phyloP scores from a whole-genome alignment of 768 basidiomycete species.

The Tylopilus felleus region DNA sequence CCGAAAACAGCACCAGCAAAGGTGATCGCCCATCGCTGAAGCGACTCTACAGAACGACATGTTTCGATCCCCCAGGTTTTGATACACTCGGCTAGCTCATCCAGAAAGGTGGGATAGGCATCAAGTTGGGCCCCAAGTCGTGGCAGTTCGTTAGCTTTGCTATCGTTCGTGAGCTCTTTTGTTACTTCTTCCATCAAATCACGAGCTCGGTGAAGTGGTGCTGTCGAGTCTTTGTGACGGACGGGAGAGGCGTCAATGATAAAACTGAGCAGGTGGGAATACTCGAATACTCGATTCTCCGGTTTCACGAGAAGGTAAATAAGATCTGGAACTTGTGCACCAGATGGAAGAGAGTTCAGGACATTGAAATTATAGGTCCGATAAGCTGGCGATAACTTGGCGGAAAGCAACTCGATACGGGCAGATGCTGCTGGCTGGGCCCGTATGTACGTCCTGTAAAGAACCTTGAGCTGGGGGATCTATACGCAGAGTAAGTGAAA shows the following conservation, averaged over 20 bases:
- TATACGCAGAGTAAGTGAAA: conserved; percentile 22
- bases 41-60: conserved; percentile 40
- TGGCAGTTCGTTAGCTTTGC: conserved; percentile 43
- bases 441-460: conserved; percentile 73
- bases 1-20: conserved; percentile 60
- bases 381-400: conserved; percentile 44
- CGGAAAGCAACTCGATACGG: conserved; percentile 47
- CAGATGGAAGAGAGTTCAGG: conserved; percentile 40
- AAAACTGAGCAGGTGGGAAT: conserved; percentile 71
- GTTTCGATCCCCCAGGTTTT: conserved; percentile 54
- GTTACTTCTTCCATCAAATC: conserved; percentile 61
- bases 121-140: conserved; percentile 51
- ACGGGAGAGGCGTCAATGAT: conserved; percentile 67
- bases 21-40: conserved; percentile 56
- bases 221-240: conserved; percentile 50
- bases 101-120: conserved; percentile 49
- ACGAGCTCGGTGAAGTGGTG: conserved; percentile 4
- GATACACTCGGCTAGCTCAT: conserved; percentile 50
- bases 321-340: conserved; percentile 84
- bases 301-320: conserved; percentile 91
- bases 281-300: conserved; percentile 91
- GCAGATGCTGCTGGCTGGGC: conserved; percentile 65
- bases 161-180: conserved; percentile 63
- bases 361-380: conserved; percentile 57
- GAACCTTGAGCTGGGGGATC: conserved; percentile 62